These are phyloP conservation scores for Zasmidium cellare DNA, from an alignment of 2,329 filamentous ascomycete species.

Conservation along the genomic window DNA sequence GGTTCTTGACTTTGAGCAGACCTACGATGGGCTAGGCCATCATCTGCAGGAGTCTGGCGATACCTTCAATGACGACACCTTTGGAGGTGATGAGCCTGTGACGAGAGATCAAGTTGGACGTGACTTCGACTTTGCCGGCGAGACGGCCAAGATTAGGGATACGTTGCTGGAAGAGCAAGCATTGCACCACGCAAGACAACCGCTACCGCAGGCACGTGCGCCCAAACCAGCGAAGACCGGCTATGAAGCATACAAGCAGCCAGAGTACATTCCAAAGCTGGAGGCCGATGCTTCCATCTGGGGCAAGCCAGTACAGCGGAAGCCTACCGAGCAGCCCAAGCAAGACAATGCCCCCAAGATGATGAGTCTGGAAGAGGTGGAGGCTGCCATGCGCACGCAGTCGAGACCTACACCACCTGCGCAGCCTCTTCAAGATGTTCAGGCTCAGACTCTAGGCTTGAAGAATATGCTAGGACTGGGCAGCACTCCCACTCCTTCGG, in stretches of 20 bases:
- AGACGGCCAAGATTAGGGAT: conserved; percentile 81
- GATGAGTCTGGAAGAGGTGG: conserved; percentile 95
- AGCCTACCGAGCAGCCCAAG: conserved; percentile 36
- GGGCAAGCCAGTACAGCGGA: conserved; percentile 69
- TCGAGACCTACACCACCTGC: conserved; percentile 43
- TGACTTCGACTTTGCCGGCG: conserved; percentile 96
- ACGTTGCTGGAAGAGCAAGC: conserved; percentile 90
- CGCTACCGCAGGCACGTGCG: conserved; percentile 51
- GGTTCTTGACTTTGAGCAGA: conserved; percentile 88
- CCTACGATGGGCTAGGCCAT: conserved; percentile 91
- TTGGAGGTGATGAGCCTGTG: conserved; percentile 55
- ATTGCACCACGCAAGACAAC: conserved; percentile 74
- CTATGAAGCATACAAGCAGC: conserved; percentile 87
- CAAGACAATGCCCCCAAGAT: conserved; percentile 64
- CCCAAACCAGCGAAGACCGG: conserved; percentile 70
- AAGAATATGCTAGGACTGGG: conserved; percentile 36
- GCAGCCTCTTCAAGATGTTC: conserved; percentile 20
- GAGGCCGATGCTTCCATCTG: conserved; percentile 92
- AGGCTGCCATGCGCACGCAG: conserved; percentile 83
- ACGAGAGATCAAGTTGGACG: conserved; percentile 66
- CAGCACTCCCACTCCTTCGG: conserved; percentile 18
- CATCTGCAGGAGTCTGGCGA: conserved; percentile 89
- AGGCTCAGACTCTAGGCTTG: conserved; percentile 34
- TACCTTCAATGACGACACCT: conserved; percentile 96
- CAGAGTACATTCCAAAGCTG: conserved; percentile 82